phyloP scores from a whole-genome alignment of 2,329 filamentous ascomycete species.

The Diplodia corticola region DNA sequence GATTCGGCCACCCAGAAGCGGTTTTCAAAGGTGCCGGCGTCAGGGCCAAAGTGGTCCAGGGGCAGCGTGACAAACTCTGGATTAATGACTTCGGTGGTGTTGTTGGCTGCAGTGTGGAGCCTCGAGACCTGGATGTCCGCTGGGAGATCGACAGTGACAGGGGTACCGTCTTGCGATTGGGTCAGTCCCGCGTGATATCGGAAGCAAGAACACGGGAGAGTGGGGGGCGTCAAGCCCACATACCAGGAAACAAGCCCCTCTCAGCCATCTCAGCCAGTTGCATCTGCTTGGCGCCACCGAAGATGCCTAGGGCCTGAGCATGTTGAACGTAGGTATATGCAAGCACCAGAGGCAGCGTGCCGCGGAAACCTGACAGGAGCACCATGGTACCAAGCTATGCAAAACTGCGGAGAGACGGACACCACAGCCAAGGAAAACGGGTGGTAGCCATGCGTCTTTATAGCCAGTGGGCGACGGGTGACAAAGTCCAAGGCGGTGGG shows the following conservation, averaged over 20 bases:
- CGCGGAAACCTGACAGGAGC: conserved; percentile 2
- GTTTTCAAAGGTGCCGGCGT: conserved; percentile 38
- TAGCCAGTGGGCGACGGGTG: not conserved
- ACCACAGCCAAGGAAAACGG: not conserved
- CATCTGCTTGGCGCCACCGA: conserved; percentile 3
- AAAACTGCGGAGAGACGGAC: not conserved
- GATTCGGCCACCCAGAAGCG: conserved; percentile 39
- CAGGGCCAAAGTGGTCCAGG: conserved; percentile 38
- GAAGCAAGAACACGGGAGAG: not conserved
- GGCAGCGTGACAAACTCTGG: conserved; percentile 39
- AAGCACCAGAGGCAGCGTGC: conserved; percentile 6
- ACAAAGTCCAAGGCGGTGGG: not conserved
- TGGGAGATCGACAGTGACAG: not conserved
- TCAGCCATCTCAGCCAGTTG: conserved; percentile 4
- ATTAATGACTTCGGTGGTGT: conserved; percentile 6
- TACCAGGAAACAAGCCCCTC: conserved; percentile 9
- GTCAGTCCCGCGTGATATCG: not conserved
- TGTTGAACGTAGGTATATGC: conserved; percentile 1
- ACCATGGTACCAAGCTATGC: conserved; percentile 2
- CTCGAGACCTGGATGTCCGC: conserved; percentile 1
- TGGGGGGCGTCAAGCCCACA: not conserved
- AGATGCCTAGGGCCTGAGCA: conserved; percentile 1
- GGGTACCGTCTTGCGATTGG: not conserved
- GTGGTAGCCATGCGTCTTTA: not conserved
- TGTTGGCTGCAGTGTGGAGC: not conserved